A percentile compares a stretch with the other conserved stretches of the same genome.
Conservation (phyloP, 2,329 filamentous ascomycete species). For the Rutstroemia sp. region DNA sequence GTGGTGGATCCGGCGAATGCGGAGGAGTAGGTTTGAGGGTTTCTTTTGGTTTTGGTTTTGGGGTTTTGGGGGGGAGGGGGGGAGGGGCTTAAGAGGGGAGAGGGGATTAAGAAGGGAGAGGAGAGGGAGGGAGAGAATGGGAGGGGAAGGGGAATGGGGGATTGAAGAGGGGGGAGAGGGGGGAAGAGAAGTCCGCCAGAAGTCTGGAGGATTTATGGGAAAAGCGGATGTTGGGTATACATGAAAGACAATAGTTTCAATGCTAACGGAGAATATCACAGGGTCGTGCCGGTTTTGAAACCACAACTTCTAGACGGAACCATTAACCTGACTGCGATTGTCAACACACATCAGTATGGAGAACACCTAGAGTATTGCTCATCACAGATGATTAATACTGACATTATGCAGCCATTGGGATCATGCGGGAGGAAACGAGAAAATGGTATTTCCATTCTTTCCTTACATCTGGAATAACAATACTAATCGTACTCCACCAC, state of each 20-base stretch:
- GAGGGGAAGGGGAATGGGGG: too few species aligned
- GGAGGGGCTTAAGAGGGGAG: too few species aligned
- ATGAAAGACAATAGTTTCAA: background rate
- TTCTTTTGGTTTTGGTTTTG: background rate
- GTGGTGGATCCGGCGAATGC: slow-evolving; percentile 78
- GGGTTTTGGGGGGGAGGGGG: too few species aligned
- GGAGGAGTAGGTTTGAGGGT: slow-evolving; percentile 55
- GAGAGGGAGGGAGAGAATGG: too few species aligned
- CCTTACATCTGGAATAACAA: background rate
- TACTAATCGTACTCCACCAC: background rate
- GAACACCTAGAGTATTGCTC: background rate
- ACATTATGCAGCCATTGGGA: slow-evolving; percentile 69
- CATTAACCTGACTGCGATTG: slow-evolving; percentile 80
- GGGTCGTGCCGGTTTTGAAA: slow-evolving; percentile 59
- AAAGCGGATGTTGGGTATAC: too few species aligned
- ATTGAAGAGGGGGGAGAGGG: background rate
- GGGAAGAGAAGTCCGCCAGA: background rate
- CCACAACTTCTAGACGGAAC: slow-evolving; percentile 61
- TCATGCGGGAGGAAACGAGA: slow-evolving; percentile 84
- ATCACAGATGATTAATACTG: background rate
- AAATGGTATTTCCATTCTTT: slow-evolving; percentile 49
- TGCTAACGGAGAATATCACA: slow-evolving; percentile 23
- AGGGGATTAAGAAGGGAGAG: too few species aligned
- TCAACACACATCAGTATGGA: slow-evolving; percentile 93
- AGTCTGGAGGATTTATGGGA: background rate